Base-by-base conservation (phyloP, 129 eudicot species). In the Artemisia annua region DNA sequence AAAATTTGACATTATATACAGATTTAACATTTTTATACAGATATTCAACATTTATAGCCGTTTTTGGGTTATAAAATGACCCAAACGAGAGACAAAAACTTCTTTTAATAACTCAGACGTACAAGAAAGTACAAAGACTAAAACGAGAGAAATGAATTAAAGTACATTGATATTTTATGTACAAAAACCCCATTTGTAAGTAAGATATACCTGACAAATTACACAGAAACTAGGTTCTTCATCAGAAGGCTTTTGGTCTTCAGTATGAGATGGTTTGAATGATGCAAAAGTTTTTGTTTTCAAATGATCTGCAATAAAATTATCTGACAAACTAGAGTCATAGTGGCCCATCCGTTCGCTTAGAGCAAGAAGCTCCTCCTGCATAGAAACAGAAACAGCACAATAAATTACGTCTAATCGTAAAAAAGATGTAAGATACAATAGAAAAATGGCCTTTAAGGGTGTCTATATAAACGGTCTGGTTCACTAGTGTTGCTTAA, bases 311-410 rank as follows among this genome's bases (percentile, higher is more conserved):
- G 48, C 28, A 79, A 93, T 81, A 75, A 73, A 69, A 53, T 81
- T 82, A 64, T 87, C 96, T 0, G 89, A 76, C 69, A 94, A 81
- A 61, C 97, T 93, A 53, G 89, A 84, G 67, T 75, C 81, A 50
- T 79, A 89, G 72, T 78, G 71, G 68, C 93, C 97, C 63, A 86
- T 86, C 75, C 74, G 90, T 64, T 87, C 98, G 30, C 91, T 90
- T 78, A 86, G 73, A 26, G 92, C 88, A 81, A 91, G 92, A 71
- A 91, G 93, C 76, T 88, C 97, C 98, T 94, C 97, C 98, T 94
- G 71, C 66, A 18, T 32, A 67, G 7, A 69, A 57, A 22, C 4
- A 48, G 26, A 51, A 24, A 11, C 12, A n/a, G 43, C 11, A 14
- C 39, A 10, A 49, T 3, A 58, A 53, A 22, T 49, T 48, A 66